Conservation (phyloP, 1,284 basidiomycete species). For the Ceratobasidium sp. region DNA sequence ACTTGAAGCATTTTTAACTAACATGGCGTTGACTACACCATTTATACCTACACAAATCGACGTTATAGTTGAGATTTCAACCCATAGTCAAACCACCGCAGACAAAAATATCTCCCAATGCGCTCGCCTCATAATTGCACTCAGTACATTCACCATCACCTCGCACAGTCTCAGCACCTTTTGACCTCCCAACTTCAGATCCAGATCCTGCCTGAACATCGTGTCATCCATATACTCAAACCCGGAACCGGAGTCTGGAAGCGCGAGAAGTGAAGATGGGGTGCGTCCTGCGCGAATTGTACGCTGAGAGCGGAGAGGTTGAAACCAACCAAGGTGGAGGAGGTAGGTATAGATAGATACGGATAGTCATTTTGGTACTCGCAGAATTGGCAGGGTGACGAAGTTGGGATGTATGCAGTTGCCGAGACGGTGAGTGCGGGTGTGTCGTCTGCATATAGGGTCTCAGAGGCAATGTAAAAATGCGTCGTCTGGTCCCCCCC, state of each 20-base stretch:
- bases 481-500: too few species aligned
- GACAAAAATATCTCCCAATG: constrained; percentile 15
- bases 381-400: background rate
- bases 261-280: background rate
- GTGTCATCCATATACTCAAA: background rate
- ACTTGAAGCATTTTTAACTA: too few species aligned
- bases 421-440: background rate
- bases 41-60: too few species aligned
- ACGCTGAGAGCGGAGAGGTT: constrained; percentile 4
- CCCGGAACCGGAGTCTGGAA: background rate
- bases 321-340: background rate
- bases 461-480: background rate
- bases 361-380: background rate
- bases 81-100: too few species aligned
- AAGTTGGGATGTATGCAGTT: constrained; percentile 27
- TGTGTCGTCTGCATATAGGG: background rate
- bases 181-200: constrained; percentile 17
- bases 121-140: background rate
- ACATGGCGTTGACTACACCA: too few species aligned
- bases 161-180: constrained; percentile 22
- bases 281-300: background rate
- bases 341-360: background rate
- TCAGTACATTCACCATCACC: constrained; percentile 22
- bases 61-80: too few species aligned
- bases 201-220: background rate